Base-by-base conservation (phyloP, 352 stramenopile genomes). In the Phytophthora citrophthora region DNA sequence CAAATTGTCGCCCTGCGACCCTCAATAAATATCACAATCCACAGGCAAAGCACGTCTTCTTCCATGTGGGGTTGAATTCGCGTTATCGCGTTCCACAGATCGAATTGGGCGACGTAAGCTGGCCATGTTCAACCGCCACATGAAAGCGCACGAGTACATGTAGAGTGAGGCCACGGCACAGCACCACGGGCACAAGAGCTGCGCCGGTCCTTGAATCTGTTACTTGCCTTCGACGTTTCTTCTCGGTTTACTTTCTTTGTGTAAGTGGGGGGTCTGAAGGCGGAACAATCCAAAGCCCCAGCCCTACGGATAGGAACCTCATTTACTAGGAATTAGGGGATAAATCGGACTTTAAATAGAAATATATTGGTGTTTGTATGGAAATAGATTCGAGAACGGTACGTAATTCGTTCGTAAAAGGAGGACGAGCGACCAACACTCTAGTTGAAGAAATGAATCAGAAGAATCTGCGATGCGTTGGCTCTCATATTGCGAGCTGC, bases 211-310 rank as follows among this genome's bases (percentile, higher is more conserved):
- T 51, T 11, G 16, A 20, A 63, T 59, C 53, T 48, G 46, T 60
- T 61, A 77, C 70, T 77, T 77, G 61, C 70, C 61, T 77, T 69
- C 49, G 61, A 69, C 61, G 70, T 70, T 73, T 78, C 61, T 73
- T 73, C 67, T 73, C 55, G 53, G 44, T 60, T 72, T 78, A 64
- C 62, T 72, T 72, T 76, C 68, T 75, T 72, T 75, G 55, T 72
- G 61, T 63, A 44, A 38, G 47, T 41, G 52, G 63, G 63, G 61
- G 55, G 52, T 11, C 13, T 13, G 15, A 64, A 70, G 69, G 61
- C 54, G 64, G 69, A 77, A 68, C 59, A 73, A 55, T 57, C 39
- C 16, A 34, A 6, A 41, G 13, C 32, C 61, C 27, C 24, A 70
- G 38, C 66, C 66, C 66, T 74, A 58, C 29, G 29, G 29, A 3